Evolutionary conservation across 2,329 filamentous ascomycete species (phyloP), one percentile per base, ranked within the genome.

Genomic region (Dryadomyces quercus-mongolicae): DNA sequence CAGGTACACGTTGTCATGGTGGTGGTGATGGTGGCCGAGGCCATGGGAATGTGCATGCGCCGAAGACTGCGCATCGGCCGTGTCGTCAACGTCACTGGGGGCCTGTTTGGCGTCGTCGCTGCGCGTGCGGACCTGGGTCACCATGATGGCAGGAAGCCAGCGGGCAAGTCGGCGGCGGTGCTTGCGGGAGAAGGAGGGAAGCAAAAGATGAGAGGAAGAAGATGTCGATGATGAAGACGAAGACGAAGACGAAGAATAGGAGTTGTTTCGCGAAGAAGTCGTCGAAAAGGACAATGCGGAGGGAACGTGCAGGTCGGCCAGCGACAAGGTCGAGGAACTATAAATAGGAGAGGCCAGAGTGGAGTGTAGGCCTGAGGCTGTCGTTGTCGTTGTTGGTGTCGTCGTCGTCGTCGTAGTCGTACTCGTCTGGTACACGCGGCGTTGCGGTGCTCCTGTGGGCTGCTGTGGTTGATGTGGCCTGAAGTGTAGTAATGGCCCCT

Each of bases 1-100:
- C 51, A 95, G 76, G 66, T 89, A 93, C 45, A 82, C 80, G 70
- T 88, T 93, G 70, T 95, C 89, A 68, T 93, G 87, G 66, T 90
- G 84, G 64, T 92, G 86, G 66, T 88, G 82, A 63, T 86, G 82
- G 59, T 81, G 78, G 57, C 73, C 71, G 60, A 82, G 78, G 42
- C 71, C 69, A 59, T 82, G 77, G 58, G 76, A 74, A 49, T 60
- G 59, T 2, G 59, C 70, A 59, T 81, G 80, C 55, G 72, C 69
- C n/a, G n/a, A n/a, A n/a, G n/a, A n/a, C n/a, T 82, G 78, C 31
- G 70, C 68, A 60, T 82, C 77, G 58, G 76, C 74, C 65, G 70
- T 68, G 60, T 82, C 77, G 59, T 76, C 74, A 65, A 90, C 83
- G 63, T 90, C 85, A 66, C 86, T 81, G 62, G 85, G 81, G 43